Evolutionary conservation across 78 protist species (phyloP).

Genomic region (Dictyostelium purpureum): DNA sequence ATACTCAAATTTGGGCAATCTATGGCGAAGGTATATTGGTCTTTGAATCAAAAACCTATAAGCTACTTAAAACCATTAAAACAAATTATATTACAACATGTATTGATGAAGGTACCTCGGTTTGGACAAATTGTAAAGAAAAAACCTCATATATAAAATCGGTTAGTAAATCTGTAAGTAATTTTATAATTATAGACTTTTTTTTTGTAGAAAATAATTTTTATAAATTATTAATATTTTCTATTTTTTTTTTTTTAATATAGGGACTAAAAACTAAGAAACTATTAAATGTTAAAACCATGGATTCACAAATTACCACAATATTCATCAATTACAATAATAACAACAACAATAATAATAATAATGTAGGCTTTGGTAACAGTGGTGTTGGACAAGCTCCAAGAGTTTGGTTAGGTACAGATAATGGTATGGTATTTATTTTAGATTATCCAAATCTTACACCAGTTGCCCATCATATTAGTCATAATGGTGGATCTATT

Average conservation of each 20-base stretch:
- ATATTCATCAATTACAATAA: neutral
- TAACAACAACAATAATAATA: neutral
- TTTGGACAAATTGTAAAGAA: slow-evolving; percentile 49
- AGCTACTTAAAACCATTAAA: slow-evolving; percentile 22
- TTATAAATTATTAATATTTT: neutral
- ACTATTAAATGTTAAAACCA: slow-evolving; percentile 10
- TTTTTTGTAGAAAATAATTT: neutral
- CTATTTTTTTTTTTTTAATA: neutral
- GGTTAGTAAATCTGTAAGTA: slow-evolving; percentile 21
- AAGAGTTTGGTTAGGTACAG: slow-evolving; percentile 62
- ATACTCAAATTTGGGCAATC: slow-evolving; percentile 62
- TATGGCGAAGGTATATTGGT: slow-evolving; percentile 41
- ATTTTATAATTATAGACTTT: too few relatives aligned
- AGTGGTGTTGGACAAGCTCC: neutral
- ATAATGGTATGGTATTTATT: slow-evolving; percentile 31
- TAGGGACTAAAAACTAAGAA: slow-evolving; percentile 44
- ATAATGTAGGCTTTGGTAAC: neutral
- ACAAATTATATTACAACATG: slow-evolving; percentile 15
- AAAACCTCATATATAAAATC: slow-evolving; percentile 28
- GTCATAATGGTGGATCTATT: slow-evolving; percentile 16
- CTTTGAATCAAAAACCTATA: slow-evolving; percentile 34
- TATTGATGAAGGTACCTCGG: slow-evolving; percentile 28
- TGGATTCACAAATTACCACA: slow-evolving; percentile 10
- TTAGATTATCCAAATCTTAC: slow-evolving; percentile 37
- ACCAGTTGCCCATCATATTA: neutral